Percentiles rank a stretch among this genome's conserved stretches.
These are phyloP conservation scores for Lentinula raphanica DNA, from an alignment of 768 basidiomycete genomes.

Conservation along the genomic window DNA sequence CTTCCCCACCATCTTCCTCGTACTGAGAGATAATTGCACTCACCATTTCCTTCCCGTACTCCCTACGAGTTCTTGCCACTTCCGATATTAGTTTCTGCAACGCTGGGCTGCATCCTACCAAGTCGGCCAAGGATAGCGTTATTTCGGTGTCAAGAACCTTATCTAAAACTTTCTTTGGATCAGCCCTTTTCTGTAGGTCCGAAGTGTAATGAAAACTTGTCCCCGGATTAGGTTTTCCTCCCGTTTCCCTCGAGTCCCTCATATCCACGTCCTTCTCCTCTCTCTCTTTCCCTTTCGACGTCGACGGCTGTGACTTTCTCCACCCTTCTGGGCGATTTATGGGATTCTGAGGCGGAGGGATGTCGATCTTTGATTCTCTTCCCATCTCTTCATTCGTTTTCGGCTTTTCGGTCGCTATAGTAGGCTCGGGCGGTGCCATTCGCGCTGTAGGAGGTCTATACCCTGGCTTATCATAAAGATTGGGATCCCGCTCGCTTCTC, in stretches of 20 bases:
- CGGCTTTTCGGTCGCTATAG: too few relatives aligned
- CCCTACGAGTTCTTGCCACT: not conserved
- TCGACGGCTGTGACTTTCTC: not conserved
- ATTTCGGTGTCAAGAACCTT: not conserved
- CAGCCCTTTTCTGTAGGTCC: not conserved
- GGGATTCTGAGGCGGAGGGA: slow-evolving; percentile 1
- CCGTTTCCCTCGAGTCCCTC: not conserved
- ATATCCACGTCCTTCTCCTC: not conserved
- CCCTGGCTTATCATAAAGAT: too few relatives aligned
- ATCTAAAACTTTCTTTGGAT: not conserved
- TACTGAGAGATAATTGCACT: not conserved
- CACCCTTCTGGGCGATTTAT: slow-evolving; percentile 5
- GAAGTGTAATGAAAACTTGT: slow-evolving; percentile 3
- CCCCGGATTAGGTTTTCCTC: not conserved
- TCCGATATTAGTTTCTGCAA: not conserved
- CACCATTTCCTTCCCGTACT: not conserved
- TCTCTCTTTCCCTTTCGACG: too few relatives aligned
- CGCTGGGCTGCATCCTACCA: not conserved
- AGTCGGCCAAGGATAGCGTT: not conserved
- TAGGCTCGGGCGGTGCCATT: too few relatives aligned
- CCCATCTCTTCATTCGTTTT: too few relatives aligned
- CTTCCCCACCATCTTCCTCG: too few relatives aligned
- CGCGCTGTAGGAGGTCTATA: too few relatives aligned
- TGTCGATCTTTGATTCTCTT: too few relatives aligned
- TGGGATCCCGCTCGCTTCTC: too few relatives aligned